These are phyloP conservation scores for Globisporangium solare DNA, from an alignment of 352 stramenopile genomes.

Conservation along the genomic window DNA sequence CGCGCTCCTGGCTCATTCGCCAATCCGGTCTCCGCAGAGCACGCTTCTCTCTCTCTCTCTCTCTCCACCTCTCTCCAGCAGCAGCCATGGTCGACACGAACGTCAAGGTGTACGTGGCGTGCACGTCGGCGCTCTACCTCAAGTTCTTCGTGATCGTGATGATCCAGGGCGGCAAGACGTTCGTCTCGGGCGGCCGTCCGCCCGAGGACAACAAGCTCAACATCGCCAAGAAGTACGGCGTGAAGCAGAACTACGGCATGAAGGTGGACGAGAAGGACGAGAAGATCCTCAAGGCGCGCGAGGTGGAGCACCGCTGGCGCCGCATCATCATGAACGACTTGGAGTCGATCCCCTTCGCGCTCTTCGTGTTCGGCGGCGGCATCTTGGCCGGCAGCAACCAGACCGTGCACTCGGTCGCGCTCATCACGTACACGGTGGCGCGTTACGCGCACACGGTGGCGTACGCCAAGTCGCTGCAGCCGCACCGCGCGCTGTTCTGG, in stretches of 20 bases:
- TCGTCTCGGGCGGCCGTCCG: constrained; percentile 35
- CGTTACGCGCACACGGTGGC: constrained; percentile 36
- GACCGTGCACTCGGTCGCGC: constrained; percentile 28
- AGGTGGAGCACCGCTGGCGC: constrained; percentile 39
- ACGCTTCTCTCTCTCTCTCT: not conserved
- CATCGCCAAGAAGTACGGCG: constrained; percentile 18
- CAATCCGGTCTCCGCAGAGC: not conserved
- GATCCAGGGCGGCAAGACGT: constrained; percentile 53
- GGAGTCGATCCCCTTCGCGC: constrained; percentile 53
- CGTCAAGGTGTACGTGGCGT: constrained; percentile 22
- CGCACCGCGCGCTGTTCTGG: constrained; percentile 28
- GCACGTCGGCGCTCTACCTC: constrained; percentile 39
- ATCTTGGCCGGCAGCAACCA: constrained; percentile 35
- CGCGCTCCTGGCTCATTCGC: not conserved
- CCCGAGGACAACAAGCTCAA: constrained; percentile 47
- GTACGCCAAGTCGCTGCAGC: constrained; percentile 31
- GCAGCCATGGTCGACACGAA: constrained; percentile 6
- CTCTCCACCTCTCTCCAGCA: not conserved
- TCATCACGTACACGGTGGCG: constrained; percentile 29
- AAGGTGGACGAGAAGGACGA: constrained; percentile 23
- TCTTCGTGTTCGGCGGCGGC: constrained; percentile 42
- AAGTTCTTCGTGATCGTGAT: constrained; percentile 55
- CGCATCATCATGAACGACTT: constrained; percentile 57
- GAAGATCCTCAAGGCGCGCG: constrained; percentile 25
- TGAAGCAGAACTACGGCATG: constrained; percentile 35